Evolutionary conservation across 1,139 yeast genomes (phyloP), one percentile per base, ranked within the genome.

Genomic region (Suhomyces coccinellae): DNA sequence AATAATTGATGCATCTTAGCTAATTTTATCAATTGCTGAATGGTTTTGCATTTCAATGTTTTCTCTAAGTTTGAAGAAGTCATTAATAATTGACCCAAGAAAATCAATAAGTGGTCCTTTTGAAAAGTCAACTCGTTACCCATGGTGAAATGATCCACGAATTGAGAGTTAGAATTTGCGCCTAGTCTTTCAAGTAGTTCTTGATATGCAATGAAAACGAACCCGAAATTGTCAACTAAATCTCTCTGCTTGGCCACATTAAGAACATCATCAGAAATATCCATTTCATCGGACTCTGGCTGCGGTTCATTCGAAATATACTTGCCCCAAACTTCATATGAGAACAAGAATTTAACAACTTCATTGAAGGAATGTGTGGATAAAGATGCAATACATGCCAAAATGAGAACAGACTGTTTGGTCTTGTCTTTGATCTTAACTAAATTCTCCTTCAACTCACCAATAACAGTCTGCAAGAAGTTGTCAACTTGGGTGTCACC

Each of bases 71-170:
- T 73, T 0, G 95, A 82, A 0, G 88, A 74, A 0, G 85, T 76
- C 62, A 84, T 80, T 43, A 90, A 71, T 3, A 87, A 72, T 58
- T 80, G 85, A 12, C 89, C 81, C 52, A 87, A 63, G 41, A 84
- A 71, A 44, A 83, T 79, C 34, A 88, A 66, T 15, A 90, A 66
- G 40, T 80, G 80, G 55, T 89, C 96, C 56, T 87, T 86, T 59
- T 68, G 77, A 1, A 59, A 52, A 12, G 62, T 49, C 45, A 84
- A 58, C 13, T 72, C 66, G 44, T 49, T 45, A 14, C 38, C 49
- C 11, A 47, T 36, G 14, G 46, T 28, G 33, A 55, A 54, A n/a
- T 51, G 53, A 6, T 42, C 48, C 12, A 48, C 42, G 36, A 43
- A 53, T 30, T 50, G 52, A 4, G 47, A 36, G 20, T 48, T 47